Conservation (phyloP, 164 flowering plant genomes). For the Paratinospora sagittata region DNA sequence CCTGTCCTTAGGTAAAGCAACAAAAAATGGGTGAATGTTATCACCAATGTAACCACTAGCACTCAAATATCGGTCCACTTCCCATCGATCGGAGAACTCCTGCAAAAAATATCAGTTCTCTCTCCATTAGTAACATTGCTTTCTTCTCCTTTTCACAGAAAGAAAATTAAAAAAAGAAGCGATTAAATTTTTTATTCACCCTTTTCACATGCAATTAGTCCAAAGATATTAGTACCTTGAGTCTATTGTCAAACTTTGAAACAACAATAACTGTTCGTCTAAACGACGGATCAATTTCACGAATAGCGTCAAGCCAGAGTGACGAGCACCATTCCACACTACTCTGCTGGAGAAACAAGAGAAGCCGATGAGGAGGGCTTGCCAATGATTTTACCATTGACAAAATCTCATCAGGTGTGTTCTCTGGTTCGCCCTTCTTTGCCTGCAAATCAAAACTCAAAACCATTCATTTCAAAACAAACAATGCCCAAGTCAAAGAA, state of each 20-base stretch:
- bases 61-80: slow-evolving; percentile 93
- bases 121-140: background rate
- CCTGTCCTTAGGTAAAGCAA: slow-evolving; percentile 89
- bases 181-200: background rate
- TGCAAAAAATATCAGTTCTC: slow-evolving; percentile 26
- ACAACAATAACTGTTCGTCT: slow-evolving; percentile 82
- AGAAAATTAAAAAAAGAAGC: background rate
- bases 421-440: slow-evolving; percentile 95
- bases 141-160: no score
- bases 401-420: slow-evolving; percentile 86
- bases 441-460: slow-evolving; percentile 43
- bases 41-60: slow-evolving; percentile 98
- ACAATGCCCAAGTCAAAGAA: no score
- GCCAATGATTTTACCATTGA: slow-evolving; percentile 96
- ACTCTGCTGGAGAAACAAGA: slow-evolving; percentile 95
- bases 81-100: slow-evolving; percentile 95
- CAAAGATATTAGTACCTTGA: slow-evolving; percentile 51
- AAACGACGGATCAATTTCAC: slow-evolving; percentile 86
- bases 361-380: slow-evolving; percentile 90
- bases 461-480: background rate
- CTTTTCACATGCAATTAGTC: no score
- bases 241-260: slow-evolving; percentile 95
- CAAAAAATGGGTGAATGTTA: slow-evolving; percentile 72
- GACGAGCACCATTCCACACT: slow-evolving; percentile 99
- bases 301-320: slow-evolving; percentile 87